phyloP scores from a whole-genome alignment of 1,139 yeast genomes.

The Candida sp. region DNA sequence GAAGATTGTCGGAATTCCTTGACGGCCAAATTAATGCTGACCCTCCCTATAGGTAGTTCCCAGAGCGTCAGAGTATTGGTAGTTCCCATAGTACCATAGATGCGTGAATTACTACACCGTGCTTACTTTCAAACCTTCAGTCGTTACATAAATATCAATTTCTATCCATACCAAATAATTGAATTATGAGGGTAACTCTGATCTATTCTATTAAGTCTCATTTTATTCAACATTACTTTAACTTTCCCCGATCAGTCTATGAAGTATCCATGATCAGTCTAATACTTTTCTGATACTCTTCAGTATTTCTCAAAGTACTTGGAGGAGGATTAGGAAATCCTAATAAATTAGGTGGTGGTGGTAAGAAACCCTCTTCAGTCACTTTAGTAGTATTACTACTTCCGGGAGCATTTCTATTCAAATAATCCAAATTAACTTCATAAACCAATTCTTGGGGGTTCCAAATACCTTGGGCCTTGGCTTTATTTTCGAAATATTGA shows the following conservation, averaged over 20 bases:
- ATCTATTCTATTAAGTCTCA: no score
- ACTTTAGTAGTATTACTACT: conserved; percentile 11
- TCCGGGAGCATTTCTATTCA: conserved; percentile 49
- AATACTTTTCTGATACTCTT: conserved; percentile 17
- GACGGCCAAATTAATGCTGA: no score
- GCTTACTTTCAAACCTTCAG: no score
- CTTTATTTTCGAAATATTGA: conserved; percentile 67
- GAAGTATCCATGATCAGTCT: neutral
- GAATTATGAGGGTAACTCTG: no score
- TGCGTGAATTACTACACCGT: no score
- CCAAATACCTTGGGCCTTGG: conserved; percentile 48
- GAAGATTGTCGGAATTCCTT: no score
- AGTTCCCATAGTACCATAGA: no score
- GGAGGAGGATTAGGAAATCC: conserved; percentile 36
- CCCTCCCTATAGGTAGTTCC: no score
- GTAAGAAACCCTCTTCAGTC: conserved; percentile 16
- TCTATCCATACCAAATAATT: no score
- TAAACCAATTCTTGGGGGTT: conserved; percentile 35
- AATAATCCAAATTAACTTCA: conserved; percentile 33
- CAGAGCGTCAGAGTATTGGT: no score
- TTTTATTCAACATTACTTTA: no score
- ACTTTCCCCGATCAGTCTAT: neutral
- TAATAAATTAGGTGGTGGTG: conserved; percentile 33
- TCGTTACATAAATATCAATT: no score
- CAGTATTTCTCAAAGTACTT: conserved; percentile 20